Percentiles rank a stretch among this genome's conserved stretches.
Evolutionary conservation across 345 rosid species (phyloP).

Genomic region (Lagerstroemia speciosa): DNA sequence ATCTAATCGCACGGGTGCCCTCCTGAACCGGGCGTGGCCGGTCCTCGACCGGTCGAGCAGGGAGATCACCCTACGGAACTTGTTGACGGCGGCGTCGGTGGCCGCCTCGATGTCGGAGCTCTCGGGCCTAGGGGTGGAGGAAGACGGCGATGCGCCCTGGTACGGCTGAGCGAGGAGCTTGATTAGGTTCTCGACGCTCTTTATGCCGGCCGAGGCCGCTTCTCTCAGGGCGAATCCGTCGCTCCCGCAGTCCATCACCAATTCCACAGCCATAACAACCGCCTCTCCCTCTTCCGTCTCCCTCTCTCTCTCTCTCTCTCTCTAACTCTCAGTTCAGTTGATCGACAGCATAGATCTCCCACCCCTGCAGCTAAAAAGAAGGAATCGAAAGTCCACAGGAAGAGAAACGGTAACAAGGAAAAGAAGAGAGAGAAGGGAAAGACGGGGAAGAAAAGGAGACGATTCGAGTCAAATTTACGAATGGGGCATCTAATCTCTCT

Average conservation of each 20-base stretch:
- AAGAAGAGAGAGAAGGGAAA: neutral
- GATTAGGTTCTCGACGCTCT: conserved; percentile 67
- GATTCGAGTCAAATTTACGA: conserved; percentile 32
- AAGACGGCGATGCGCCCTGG: conserved; percentile 9
- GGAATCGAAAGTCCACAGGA: neutral
- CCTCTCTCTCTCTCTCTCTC: conserved; percentile 1
- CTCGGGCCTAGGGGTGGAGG: conserved; percentile 10
- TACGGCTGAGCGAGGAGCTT: conserved; percentile 17
- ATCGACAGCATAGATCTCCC: neutral
- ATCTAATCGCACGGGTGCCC: conserved; percentile 29
- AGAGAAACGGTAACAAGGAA: neutral
- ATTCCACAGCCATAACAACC: conserved; percentile 49
- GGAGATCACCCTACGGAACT: conserved; percentile 67
- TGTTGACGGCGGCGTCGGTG: conserved; percentile 62
- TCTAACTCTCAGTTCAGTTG: neutral
- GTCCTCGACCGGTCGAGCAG: conserved; percentile 59
- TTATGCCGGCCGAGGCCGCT: conserved; percentile 73
- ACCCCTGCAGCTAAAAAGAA: neutral
- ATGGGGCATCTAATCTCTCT: neutral
- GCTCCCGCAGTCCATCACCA: conserved; percentile 42
- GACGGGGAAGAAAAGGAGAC: neutral
- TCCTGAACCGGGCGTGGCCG: conserved; percentile 89
- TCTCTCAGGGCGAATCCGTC: conserved; percentile 47
- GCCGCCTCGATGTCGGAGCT: conserved; percentile 35
- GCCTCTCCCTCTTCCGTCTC: too few relatives aligned